Conservation (phyloP, 345 rosid species). For the Hevea brasiliensis region DNA sequence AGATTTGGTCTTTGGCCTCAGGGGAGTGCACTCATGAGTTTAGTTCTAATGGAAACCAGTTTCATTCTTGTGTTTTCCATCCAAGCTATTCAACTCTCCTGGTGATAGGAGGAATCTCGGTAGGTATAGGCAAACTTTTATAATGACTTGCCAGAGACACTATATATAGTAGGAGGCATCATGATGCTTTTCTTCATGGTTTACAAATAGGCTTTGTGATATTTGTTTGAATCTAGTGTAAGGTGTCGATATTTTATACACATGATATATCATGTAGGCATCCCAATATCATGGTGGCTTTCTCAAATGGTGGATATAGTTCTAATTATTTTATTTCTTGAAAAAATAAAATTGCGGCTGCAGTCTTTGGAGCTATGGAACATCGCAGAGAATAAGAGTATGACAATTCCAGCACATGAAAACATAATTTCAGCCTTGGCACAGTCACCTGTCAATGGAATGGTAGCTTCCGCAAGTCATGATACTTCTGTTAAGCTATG, state of each 20-base stretch:
- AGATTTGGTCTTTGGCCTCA: slow-evolving; percentile 57
- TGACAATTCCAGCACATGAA: slow-evolving; percentile 54
- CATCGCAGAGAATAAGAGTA: slow-evolving; percentile 58
- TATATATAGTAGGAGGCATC: background rate
- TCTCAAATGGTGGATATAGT: background rate
- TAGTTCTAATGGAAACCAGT: slow-evolving; percentile 47
- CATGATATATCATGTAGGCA: no score
- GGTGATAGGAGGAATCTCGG: slow-evolving; percentile 59
- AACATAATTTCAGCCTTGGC: slow-evolving; percentile 56
- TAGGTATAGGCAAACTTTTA: slow-evolving; percentile 14
- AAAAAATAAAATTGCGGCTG: slow-evolving; percentile 1
- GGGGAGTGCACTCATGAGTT: slow-evolving; percentile 66
- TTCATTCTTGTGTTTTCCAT: slow-evolving; percentile 68
- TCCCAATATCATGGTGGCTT: background rate
- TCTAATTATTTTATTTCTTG: background rate
- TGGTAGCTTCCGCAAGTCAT: slow-evolving; percentile 72
- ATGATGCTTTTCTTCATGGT: background rate
- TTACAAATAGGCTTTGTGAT: background rate
- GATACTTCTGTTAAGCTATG: slow-evolving; percentile 63
- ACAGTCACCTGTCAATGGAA: slow-evolving; percentile 45
- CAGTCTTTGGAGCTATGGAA: slow-evolving; percentile 73
- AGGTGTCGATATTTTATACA: background rate
- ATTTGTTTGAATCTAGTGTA: background rate
- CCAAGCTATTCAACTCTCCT: slow-evolving; percentile 53
- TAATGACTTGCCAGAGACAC: no score